Percentiles rank a stretch among this genome's conserved stretches.
These are phyloP conservation scores for Beauveria caledonica DNA, from an alignment of 2,329 filamentous ascomycete species.

Conservation along the genomic window DNA sequence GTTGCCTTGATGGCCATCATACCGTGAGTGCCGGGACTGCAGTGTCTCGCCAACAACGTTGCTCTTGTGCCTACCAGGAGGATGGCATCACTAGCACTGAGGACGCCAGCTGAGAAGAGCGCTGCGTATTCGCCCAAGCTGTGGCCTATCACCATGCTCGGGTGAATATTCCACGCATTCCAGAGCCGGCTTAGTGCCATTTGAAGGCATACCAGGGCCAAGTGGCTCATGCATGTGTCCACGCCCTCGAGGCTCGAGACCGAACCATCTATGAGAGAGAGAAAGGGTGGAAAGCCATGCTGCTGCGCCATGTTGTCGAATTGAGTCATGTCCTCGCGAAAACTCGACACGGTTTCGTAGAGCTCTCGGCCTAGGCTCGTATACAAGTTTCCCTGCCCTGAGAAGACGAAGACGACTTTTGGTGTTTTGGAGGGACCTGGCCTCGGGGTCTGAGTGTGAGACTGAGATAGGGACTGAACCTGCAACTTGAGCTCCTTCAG, in stretches of 20 bases:
- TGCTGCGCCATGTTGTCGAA: not conserved
- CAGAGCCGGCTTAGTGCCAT: slow-evolving; percentile 44
- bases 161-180: slow-evolving; percentile 41
- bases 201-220: slow-evolving; percentile 31
- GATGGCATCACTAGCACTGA: slow-evolving; percentile 63
- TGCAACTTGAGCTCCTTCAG: slow-evolving; percentile 14
- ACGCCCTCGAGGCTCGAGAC: not conserved
- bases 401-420: slow-evolving; percentile 27
- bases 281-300: not conserved
- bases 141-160: slow-evolving; percentile 45
- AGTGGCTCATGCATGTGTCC: not conserved
- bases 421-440: not conserved
- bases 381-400: slow-evolving; percentile 47
- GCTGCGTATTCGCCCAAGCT: slow-evolving; percentile 69
- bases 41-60: slow-evolving; percentile 54
- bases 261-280: not conserved
- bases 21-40: slow-evolving; percentile 56
- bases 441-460: not conserved
- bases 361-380: slow-evolving; percentile 45
- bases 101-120: slow-evolving; percentile 60
- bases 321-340: not conserved
- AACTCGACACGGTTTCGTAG: slow-evolving; percentile 16
- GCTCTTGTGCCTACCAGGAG: slow-evolving; percentile 63
- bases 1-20: slow-evolving; percentile 25
- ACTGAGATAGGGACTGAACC: not conserved